Evolutionary conservation across 208 protist genomes (phyloP), one percentile per base, ranked within the genome.

Genomic region (Lotmaria passim): DNA sequence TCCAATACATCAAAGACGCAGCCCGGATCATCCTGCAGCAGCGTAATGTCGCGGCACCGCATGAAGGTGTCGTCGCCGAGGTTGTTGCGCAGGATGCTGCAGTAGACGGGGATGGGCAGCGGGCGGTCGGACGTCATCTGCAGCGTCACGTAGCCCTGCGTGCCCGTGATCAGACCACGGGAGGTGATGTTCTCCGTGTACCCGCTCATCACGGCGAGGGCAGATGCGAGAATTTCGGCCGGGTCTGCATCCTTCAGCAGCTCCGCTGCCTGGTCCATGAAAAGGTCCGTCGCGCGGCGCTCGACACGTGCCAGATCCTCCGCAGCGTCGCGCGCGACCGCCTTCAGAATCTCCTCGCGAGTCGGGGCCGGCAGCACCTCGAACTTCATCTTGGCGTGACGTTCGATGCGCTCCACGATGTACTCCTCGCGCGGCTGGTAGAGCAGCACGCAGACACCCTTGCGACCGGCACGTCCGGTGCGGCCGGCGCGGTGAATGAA

Each of bases 401-500:
- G 86, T 79, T 97, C 88, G 75, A 97, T 97, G 57, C 86, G 84
- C 70, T 95, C 87, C 55, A 97, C 89, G 57, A 94, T 71, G 74
- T 93, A 93, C 83, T 95, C 88, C 69, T 94, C 88, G 47, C 85
- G 83, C 26, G 80, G 83, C 66, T 93, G 82, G 78, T 97, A 91
- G 17, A 97, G 81, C 58, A 95, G 72, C 61, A 97, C 90, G 67
- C 93, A 97, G 15, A 97, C 89, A 47, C 93, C 93, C 50, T 91
- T 93, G 28, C 93, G 82, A 21, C 93, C 93, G 19, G 97, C 98
- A 58, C 98, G 87, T 21, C 97, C 98, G 0, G 98, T 99, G 69
- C 98, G 81, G 15, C 98, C 98, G 39, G 91, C 91, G 38, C 98
- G 87, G 85, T 99, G 98, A 51, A 99, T 93, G 74, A 99, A 99